Percentiles rank a stretch among this genome's conserved stretches.
Evolutionary conservation across 179 eudicot genomes (phyloP).

Genomic region (Patellifolia procumbens): DNA sequence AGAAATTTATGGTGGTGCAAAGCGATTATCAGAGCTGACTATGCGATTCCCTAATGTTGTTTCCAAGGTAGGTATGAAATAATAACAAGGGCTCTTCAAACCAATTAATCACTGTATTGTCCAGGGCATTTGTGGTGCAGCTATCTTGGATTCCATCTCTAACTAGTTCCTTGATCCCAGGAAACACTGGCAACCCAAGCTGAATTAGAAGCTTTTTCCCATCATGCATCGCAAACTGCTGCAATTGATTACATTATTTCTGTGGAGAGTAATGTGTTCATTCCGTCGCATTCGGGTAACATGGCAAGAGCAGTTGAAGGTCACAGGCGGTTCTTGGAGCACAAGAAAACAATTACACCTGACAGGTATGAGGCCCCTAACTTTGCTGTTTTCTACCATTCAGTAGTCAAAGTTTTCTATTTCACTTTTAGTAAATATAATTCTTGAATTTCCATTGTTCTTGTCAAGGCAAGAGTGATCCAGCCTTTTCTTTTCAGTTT

Average conservation of each 20-base stretch:
- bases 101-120: constrained; percentile 15
- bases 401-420: too few relatives aligned
- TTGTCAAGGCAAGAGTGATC: neutral
- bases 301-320: constrained; percentile 98
- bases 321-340: constrained; percentile 85
- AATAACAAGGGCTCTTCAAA: constrained; percentile 35
- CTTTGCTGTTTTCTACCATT: too few relatives aligned
- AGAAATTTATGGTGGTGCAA: constrained; percentile 83
- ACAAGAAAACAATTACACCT: constrained; percentile 78
- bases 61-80: constrained; percentile 26
- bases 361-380: constrained; percentile 56
- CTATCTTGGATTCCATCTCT: constrained; percentile 5
- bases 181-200: constrained; percentile 70
- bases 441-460: neutral
- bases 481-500: neutral
- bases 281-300: constrained; percentile 88
- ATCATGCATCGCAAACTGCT: constrained; percentile 87
- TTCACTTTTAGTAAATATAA: neutral
- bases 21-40: constrained; percentile 69
- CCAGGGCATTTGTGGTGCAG: neutral
- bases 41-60: constrained; percentile 72
- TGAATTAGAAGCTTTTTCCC: constrained; percentile 57
- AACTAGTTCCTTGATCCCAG: constrained; percentile 43
- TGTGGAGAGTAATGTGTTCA: constrained; percentile 78
- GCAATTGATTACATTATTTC: constrained; percentile 91